Conservation (phyloP, 441 rosid species). For the Capsella rubella region DNA sequence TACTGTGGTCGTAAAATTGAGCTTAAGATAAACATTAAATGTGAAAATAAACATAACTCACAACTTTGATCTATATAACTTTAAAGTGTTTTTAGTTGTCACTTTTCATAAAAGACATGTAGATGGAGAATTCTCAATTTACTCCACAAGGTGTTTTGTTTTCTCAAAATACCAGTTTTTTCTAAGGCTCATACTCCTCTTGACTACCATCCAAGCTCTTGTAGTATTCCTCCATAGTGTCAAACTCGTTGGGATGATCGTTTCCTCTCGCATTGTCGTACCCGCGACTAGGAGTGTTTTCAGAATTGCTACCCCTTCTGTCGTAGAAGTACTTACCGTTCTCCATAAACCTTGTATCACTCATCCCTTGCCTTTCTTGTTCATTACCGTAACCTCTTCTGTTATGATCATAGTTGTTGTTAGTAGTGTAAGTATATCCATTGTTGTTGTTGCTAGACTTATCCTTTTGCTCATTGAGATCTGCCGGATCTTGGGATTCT, state of each 20-base stretch:
- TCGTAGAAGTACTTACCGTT: slow-evolving; percentile 62
- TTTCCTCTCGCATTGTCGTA: slow-evolving; percentile 38
- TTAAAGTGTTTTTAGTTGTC: slow-evolving; percentile 1
- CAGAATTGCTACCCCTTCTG: slow-evolving; percentile 39
- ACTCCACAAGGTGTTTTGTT: slow-evolving; percentile 28
- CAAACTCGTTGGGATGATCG: slow-evolving; percentile 50
- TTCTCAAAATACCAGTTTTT: not conserved
- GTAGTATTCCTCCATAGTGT: slow-evolving; percentile 64
- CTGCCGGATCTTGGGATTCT: slow-evolving; percentile 13
- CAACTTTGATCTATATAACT: slow-evolving; percentile 29
- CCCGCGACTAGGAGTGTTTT: slow-evolving; percentile 41
- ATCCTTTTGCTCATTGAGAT: slow-evolving; percentile 41
- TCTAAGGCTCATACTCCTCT: slow-evolving; percentile 40
- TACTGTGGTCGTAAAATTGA: not conserved
- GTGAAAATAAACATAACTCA: slow-evolving; percentile 21
- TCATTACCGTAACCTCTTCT: slow-evolving; percentile 38
- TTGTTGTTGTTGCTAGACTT: slow-evolving; percentile 34
- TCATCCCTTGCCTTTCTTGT: slow-evolving; percentile 66
- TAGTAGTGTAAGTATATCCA: slow-evolving; percentile 37
- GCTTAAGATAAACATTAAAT: not conserved
- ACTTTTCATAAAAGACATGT: slow-evolving; percentile 30
- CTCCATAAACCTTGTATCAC: slow-evolving; percentile 72
- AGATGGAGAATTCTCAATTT: slow-evolving; percentile 18
- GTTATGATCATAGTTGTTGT: slow-evolving; percentile 21
- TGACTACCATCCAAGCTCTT: slow-evolving; percentile 50